Evolutionary conservation across 2,329 filamentous ascomycete species (phyloP), one percentile per base, ranked within the genome.

Genomic region (Saccharata proteae): DNA sequence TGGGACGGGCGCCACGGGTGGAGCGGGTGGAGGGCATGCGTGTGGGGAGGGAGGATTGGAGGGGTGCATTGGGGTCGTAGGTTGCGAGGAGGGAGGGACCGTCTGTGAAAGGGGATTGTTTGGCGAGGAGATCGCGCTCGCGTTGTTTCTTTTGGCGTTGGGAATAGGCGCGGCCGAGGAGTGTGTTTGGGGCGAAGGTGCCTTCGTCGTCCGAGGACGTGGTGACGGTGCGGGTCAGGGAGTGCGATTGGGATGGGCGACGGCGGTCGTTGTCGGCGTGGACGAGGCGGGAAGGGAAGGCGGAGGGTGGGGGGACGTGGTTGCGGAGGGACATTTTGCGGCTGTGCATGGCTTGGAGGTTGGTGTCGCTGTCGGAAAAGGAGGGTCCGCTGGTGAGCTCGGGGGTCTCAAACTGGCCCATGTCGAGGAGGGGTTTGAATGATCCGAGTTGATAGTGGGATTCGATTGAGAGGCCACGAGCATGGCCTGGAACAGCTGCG

Each of bases 371-470:
- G 11, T 46, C 31, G 19, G 19, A 21, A 21, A 21, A 21, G 7
- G 19, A 7, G 7, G 19, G 7, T 21, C n/a, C n/a, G 19, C n/a
- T 27, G 8, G 18, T 18, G 17, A 18, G 31, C 25, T 24, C n/a
- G n/a, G 43, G 42, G 35, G 65, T 67, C 36, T 71, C 64, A 42
- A 77, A 73, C 6, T 66, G 62, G 22, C 67, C 61, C 46, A 75
- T 56, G 37, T 83, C 74, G 6, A 85, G 52, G 3, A 85, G 55
- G 1, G 81, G 78, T 41, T 73, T 65, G 51, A 80, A 80, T 2
- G 71, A 67, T 4, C 77, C 78, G 30, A 81, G 48, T 37, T 77
- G 44, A 59, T 73, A 63, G 65, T 80, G 33, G 59, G 71, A 43
- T 52, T 64, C 57, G 16, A 56, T 50, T 8, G 61, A 64, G 24